Evolutionary conservation across 176 grass and related monocot species (phyloP).

Genomic region (Musa schizocarpa): DNA sequence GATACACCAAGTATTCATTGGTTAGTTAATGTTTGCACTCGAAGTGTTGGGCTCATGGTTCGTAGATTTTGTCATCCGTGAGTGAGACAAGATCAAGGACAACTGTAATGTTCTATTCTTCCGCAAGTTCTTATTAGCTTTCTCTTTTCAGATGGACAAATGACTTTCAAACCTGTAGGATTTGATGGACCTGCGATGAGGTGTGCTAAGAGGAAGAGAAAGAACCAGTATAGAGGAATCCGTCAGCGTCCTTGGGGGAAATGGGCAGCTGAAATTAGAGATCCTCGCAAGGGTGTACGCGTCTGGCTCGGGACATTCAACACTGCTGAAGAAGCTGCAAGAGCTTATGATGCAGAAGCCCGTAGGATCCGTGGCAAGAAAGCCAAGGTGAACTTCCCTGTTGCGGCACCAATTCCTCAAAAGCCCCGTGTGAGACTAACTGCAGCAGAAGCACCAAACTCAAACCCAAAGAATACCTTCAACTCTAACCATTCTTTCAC

Average conservation of each 20-base stretch:
- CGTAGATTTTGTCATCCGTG: too few relatives aligned
- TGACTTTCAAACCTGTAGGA: constrained; percentile 21
- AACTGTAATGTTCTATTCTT: too few relatives aligned
- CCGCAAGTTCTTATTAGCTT: too few relatives aligned
- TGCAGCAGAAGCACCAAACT: constrained; percentile 17
- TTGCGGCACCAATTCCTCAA: constrained; percentile 17
- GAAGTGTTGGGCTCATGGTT: too few relatives aligned
- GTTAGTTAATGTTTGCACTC: too few relatives aligned
- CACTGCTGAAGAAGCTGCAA: constrained; percentile 26
- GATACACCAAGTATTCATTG: neutral
- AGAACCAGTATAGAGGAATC: constrained; percentile 20
- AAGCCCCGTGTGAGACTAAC: constrained; percentile 18
- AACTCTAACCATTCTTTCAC: constrained; percentile 25
- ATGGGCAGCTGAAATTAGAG: constrained; percentile 80
- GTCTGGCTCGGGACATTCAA: constrained; percentile 20
- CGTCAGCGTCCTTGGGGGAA: constrained; percentile 58
- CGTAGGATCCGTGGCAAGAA: constrained; percentile 16
- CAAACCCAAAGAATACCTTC: constrained; percentile 17
- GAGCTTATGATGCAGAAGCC: constrained; percentile 16
- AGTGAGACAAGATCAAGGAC: too few relatives aligned
- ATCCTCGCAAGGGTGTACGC: constrained; percentile 31
- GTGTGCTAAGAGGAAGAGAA: constrained; percentile 18
- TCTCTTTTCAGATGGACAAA: constrained; percentile 21
- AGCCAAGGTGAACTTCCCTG: constrained; percentile 19
- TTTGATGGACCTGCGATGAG: constrained; percentile 25